phyloP scores from a whole-genome alignment of 2,329 filamentous ascomycete species.

The Teratosphaeria nubilosa region DNA sequence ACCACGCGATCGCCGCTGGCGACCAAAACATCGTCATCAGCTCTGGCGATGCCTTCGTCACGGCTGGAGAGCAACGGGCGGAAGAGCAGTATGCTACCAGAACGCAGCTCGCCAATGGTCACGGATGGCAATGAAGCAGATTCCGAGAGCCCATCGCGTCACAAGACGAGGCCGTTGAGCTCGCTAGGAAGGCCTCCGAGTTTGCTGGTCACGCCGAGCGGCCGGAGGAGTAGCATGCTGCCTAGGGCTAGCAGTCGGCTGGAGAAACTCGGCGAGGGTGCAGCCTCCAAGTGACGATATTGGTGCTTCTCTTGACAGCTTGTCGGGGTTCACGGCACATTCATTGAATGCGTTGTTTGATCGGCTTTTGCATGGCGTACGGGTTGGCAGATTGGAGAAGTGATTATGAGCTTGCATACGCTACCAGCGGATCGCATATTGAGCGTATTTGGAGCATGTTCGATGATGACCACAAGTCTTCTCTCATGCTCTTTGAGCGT shows the following conservation, averaged over 20 bases:
- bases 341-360: background rate
- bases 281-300: background rate
- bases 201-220: slow-evolving; percentile 1
- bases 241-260: slow-evolving; percentile 4
- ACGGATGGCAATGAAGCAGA: slow-evolving; percentile 21
- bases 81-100: slow-evolving; percentile 14
- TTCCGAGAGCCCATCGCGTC: slow-evolving; percentile 14
- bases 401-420: background rate
- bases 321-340: background rate
- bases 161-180: slow-evolving; percentile 12
- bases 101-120: slow-evolving; percentile 2
- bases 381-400: background rate
- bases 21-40: slow-evolving; percentile 10
- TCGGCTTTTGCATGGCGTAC: background rate
- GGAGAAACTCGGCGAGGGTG: background rate
- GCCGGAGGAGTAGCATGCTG: slow-evolving; percentile 14
- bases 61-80: slow-evolving; percentile 7
- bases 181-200: slow-evolving; percentile 1
- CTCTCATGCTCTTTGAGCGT: background rate
- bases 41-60: slow-evolving; percentile 6
- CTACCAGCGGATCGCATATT: background rate
- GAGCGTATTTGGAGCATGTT: background rate
- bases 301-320: background rate
- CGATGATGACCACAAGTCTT: background rate
- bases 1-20: slow-evolving; percentile 5